Percentiles rank a stretch among this genome's conserved stretches.
Conservation (phyloP, 305 asterid species). For the Petunia hybrid region DNA sequence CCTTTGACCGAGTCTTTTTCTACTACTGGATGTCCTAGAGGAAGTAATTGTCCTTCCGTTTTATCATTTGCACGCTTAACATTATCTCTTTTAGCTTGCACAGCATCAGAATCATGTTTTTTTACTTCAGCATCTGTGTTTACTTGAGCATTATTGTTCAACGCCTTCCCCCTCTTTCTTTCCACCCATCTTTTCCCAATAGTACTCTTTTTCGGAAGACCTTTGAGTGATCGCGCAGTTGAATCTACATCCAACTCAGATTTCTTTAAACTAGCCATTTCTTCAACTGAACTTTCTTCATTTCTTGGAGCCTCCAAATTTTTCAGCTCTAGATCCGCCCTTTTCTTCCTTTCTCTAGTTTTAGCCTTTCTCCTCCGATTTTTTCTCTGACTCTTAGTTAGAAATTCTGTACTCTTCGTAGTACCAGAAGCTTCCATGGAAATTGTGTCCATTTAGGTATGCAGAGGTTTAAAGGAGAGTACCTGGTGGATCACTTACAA, state of each 20-base stretch:
- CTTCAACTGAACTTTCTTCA: slow-evolving; percentile 31
- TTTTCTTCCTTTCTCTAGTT: slow-evolving; percentile 39
- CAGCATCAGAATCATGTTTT: neutral
- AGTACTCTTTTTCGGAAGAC: slow-evolving; percentile 10
- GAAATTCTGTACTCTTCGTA: slow-evolving; percentile 26
- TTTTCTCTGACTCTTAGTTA: slow-evolving; percentile 1
- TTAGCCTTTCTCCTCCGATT: slow-evolving; percentile 37
- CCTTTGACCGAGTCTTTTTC: slow-evolving; percentile 35
- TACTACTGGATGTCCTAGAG: slow-evolving; percentile 39
- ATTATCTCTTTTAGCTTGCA: neutral
- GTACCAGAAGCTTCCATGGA: slow-evolving; percentile 37
- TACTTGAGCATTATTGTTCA: no score
- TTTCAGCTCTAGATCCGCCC: slow-evolving; percentile 36
- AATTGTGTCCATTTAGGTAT: slow-evolving; percentile 34
- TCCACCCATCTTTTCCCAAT: slow-evolving; percentile 24
- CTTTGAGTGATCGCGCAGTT: neutral
- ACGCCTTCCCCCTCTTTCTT: neutral
- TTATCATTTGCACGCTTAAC: no score
- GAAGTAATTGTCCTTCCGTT: slow-evolving; percentile 34
- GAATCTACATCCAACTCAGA: neutral
- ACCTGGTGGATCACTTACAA: slow-evolving; percentile 26
- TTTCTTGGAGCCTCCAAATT: slow-evolving; percentile 35
- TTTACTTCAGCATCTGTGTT: no score
- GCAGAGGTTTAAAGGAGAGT: neutral
- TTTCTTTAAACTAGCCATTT: neutral